phyloP scores from a whole-genome alignment of 148 eudicot species.

The Cornus suecica region DNA sequence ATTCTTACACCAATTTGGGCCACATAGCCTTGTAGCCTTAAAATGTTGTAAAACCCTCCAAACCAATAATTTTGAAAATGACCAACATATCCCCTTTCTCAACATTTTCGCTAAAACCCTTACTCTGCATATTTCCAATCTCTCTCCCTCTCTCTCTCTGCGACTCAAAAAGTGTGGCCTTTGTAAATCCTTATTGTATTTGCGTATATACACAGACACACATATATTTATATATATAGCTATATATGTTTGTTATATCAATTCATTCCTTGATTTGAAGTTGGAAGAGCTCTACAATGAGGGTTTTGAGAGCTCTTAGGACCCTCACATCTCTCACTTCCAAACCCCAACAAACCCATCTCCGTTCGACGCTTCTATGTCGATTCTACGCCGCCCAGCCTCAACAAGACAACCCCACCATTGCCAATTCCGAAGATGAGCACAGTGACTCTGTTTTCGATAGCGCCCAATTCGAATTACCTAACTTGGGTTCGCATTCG shows the following conservation, averaged over 20 bases:
- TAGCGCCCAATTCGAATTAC: conserved; percentile 51
- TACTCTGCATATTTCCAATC: background rate
- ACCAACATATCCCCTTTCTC: background rate
- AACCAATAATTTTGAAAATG: background rate
- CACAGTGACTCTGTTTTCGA: conserved; percentile 47
- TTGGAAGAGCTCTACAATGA: conserved; percentile 36
- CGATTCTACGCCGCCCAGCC: conserved; percentile 47
- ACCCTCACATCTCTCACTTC: conserved; percentile 19
- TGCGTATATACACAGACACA: too few species aligned
- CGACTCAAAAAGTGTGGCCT: background rate
- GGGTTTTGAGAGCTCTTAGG: conserved; percentile 48
- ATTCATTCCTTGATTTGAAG: background rate
- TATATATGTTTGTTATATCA: background rate
- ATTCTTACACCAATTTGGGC: too few species aligned
- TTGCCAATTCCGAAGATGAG: conserved; percentile 25
- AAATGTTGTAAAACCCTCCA: background rate
- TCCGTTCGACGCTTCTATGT: conserved; percentile 23
- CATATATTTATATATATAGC: background rate
- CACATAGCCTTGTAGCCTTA: too few species aligned
- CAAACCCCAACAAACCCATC: conserved; percentile 29
- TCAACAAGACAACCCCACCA: conserved; percentile 23
- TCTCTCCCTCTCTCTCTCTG: background rate
- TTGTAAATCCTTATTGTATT: background rate
- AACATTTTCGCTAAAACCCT: background rate
- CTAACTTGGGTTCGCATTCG: conserved; percentile 19